phyloP scores from a whole-genome alignment of 2,329 filamentous ascomycete species.

The Aspergillus niger region DNA sequence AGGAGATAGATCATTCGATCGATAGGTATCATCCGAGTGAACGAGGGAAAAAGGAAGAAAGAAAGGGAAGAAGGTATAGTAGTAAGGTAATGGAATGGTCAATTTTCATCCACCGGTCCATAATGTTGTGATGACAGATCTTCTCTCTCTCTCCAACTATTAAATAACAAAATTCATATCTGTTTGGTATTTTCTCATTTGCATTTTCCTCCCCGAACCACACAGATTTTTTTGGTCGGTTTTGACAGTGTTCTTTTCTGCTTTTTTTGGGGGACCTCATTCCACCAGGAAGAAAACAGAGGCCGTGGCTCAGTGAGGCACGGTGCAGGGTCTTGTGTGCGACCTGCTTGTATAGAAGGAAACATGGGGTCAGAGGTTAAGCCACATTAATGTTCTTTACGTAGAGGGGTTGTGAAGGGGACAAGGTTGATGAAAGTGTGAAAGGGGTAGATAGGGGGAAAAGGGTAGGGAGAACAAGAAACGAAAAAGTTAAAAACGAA shows the following conservation, averaged over 20 bases:
- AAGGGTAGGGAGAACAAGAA: constrained; percentile 7
- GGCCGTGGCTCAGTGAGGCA: background rate
- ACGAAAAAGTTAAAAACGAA: constrained; percentile 6
- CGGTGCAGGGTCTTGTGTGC: background rate
- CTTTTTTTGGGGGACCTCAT: constrained; percentile 18
- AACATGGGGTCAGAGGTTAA: constrained; percentile 18
- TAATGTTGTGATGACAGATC: background rate
- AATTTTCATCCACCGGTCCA: constrained; percentile 18
- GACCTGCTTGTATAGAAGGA: constrained; percentile 2
- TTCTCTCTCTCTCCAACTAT: constrained; percentile 17
- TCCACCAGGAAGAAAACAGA: constrained; percentile 21
- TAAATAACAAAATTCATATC: constrained; percentile 17
- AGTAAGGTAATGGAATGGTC: constrained; percentile 17
- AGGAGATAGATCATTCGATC: background rate
- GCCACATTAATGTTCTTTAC: constrained; percentile 25
- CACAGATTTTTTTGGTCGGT: constrained; percentile 11
- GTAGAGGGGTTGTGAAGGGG: constrained; percentile 3
- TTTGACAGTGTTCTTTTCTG: constrained; percentile 15
- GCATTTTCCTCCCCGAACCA: background rate
- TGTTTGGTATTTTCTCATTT: constrained; percentile 3
- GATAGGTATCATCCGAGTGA: background rate
- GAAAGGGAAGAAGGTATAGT: constrained; percentile 9
- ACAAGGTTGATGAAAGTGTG: background rate
- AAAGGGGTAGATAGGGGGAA: constrained; percentile 4
- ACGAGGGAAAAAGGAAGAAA: background rate